These are phyloP conservation scores for Teratosphaeriaceae sp. DNA, from an alignment of 2,329 filamentous ascomycete species.

Conservation along the genomic window DNA sequence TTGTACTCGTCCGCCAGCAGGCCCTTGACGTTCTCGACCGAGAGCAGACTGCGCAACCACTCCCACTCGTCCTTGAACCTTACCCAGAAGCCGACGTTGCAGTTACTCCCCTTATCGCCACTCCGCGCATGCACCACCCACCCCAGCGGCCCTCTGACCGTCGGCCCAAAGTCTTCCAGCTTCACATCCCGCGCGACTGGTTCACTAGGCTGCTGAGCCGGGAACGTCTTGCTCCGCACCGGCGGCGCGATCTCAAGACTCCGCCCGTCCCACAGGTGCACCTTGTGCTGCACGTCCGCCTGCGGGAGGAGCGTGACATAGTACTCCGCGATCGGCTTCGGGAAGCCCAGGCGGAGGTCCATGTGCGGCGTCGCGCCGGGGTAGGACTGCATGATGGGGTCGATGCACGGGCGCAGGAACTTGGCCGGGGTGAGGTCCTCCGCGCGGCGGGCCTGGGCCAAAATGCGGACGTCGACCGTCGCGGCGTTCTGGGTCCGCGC, in stretches of 20 bases:
- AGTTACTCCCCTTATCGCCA: slow-evolving; percentile 30
- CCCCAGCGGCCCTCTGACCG: slow-evolving; percentile 32
- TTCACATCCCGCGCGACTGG: slow-evolving; percentile 8
- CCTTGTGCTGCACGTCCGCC: slow-evolving; percentile 20
- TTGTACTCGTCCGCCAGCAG: slow-evolving; percentile 29
- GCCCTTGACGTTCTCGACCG: slow-evolving; percentile 19
- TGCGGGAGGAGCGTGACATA: slow-evolving; percentile 33
- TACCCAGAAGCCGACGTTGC: slow-evolving; percentile 37
- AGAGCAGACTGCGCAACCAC: slow-evolving; percentile 26
- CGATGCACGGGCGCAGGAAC: slow-evolving; percentile 36
- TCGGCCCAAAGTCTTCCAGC: slow-evolving; percentile 28
- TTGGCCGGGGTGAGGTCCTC: slow-evolving; percentile 22
- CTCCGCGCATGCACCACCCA: slow-evolving; percentile 29
- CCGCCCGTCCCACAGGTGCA: slow-evolving; percentile 25
- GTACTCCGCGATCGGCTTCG: slow-evolving; percentile 36
- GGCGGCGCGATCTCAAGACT: slow-evolving; percentile 30
- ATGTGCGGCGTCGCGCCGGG: slow-evolving; percentile 27
- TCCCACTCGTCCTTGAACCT: slow-evolving; percentile 28
- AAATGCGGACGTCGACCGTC: slow-evolving; percentile 42
- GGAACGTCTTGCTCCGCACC: slow-evolving; percentile 24
- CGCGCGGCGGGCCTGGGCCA: slow-evolving; percentile 28
- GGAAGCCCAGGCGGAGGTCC: slow-evolving; percentile 34
- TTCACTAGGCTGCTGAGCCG: slow-evolving; percentile 30
- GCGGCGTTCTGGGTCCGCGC: slow-evolving; percentile 38
- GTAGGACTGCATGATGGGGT: slow-evolving; percentile 35